phyloP scores from a whole-genome alignment of 495 filamentous ascomycete genomes.

The Xylaria castorea region DNA sequence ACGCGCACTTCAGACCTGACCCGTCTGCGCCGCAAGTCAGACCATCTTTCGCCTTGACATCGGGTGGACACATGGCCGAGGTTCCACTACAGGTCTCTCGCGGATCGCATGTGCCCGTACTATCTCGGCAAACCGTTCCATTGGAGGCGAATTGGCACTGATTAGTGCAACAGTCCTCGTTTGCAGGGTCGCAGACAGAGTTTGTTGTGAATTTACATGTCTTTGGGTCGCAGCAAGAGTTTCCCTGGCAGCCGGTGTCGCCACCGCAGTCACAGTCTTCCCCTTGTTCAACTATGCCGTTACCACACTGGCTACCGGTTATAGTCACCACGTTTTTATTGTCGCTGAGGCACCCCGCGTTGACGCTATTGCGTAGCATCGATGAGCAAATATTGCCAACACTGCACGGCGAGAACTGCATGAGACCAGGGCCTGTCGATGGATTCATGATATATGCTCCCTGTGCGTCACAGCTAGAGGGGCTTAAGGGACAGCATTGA shows the following conservation, averaged over 20 bases:
- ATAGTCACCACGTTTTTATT: conserved; percentile 89
- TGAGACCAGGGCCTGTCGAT: conserved; percentile 74
- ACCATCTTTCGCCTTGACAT: conserved; percentile 74
- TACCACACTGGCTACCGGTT: conserved; percentile 86
- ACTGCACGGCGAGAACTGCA: conserved; percentile 82
- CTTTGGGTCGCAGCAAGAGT: conserved; percentile 81
- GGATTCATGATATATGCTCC: conserved; percentile 95
- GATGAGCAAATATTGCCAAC: conserved; percentile 97
- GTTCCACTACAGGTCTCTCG: conserved; percentile 81
- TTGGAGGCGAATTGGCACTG: conserved; percentile 74
- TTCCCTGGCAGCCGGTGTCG: conserved; percentile 67
- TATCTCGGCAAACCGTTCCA: conserved; percentile 77
- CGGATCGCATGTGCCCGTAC: conserved; percentile 81
- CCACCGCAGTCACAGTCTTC: conserved; percentile 98
- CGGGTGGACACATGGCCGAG: conserved; percentile 73
- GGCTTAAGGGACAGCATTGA: conserved; percentile 84
- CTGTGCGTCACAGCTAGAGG: conserved; percentile 73
- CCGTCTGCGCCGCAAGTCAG: conserved; percentile 63
- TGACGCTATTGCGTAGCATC: conserved; percentile 78
- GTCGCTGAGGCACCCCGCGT: conserved; percentile 74
- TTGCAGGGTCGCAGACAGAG: conserved; percentile 85
- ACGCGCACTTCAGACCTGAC: conserved; percentile 76
- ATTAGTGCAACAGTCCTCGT: conserved; percentile 84
- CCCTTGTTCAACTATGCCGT: conserved; percentile 92
- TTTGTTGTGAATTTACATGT: conserved; percentile 86